Conservation (phyloP, 2,329 filamentous ascomycete species). For the Arthrobotrys sphaeroides region DNA sequence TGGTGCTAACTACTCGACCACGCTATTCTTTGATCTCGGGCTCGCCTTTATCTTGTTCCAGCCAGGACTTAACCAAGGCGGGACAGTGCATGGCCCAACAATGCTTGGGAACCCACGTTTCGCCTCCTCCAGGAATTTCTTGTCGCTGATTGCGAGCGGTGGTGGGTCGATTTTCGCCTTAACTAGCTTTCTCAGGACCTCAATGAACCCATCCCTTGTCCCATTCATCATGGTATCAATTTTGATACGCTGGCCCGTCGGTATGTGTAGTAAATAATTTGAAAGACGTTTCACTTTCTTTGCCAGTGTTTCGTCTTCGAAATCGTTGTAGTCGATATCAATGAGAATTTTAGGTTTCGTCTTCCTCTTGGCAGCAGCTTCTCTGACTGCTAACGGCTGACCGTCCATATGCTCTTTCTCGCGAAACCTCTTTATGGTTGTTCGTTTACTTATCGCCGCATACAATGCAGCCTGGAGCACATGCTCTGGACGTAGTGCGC, state of each 20-base stretch:
- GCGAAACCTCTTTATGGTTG: constrained; percentile 34
- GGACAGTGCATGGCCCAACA: constrained; percentile 43
- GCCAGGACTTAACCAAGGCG: constrained; percentile 35
- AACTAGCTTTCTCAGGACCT: constrained; percentile 38
- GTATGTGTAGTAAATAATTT: constrained; percentile 41
- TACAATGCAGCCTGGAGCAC: constrained; percentile 41
- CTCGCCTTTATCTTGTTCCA: constrained; percentile 1
- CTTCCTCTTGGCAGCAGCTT: constrained; percentile 9
- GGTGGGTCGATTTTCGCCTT: constrained; percentile 45
- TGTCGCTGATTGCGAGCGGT: constrained; percentile 39
- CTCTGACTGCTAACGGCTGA: background rate
- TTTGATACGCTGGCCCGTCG: constrained; percentile 32
- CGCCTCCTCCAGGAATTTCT: constrained; percentile 37
- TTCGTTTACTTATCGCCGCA: constrained; percentile 28
- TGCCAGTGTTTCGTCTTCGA: constrained; percentile 10
- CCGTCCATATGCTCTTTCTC: constrained; percentile 23
- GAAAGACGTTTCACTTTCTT: constrained; percentile 23
- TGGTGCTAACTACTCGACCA: background rate
- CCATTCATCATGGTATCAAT: background rate
- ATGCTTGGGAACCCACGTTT: constrained; percentile 47
- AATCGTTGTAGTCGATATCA: constrained; percentile 47
- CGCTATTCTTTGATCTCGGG: background rate
- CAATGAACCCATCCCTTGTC: constrained; percentile 35
- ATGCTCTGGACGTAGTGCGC: constrained; percentile 39
- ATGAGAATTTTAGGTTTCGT: constrained; percentile 29